phyloP scores from a whole-genome alignment of 192 early-diverging fungal species.

The Entomortierella beljakovae region DNA sequence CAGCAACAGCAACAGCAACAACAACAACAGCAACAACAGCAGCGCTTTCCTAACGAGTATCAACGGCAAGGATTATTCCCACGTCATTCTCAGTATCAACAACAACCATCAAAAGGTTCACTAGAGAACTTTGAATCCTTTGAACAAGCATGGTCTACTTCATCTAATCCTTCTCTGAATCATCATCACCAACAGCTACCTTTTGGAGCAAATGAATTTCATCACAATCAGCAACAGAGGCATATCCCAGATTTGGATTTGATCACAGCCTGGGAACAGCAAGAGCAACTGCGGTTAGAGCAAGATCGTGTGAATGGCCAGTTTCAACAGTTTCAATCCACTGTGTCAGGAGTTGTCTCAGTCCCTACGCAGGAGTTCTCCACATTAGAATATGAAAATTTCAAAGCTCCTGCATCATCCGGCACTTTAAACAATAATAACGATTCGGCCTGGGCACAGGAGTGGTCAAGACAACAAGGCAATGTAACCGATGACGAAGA shows the following conservation, averaged over 20 bases:
- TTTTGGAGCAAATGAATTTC: background rate
- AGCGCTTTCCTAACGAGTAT: no score
- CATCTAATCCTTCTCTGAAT: background rate
- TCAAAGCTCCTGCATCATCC: background rate
- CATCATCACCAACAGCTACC: conserved; percentile 1
- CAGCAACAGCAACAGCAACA: no score
- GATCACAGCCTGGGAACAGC: conserved; percentile 40
- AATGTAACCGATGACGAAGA: conserved; percentile 9
- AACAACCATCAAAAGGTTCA: background rate
- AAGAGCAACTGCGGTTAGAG: conserved; percentile 1
- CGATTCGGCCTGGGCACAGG: conserved; percentile 13
- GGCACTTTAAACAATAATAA: background rate
- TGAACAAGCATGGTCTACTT: conserved; percentile 30
- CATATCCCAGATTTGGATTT: conserved; percentile 35
- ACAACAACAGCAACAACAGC: no score
- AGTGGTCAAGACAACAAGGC: conserved; percentile 13
- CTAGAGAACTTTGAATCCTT: conserved; percentile 11
- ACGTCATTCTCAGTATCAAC: background rate
- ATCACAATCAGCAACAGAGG: background rate
- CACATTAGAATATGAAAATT: conserved; percentile 22
- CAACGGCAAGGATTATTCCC: conserved; percentile 9
- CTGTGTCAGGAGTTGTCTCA: background rate
- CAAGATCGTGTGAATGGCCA: background rate
- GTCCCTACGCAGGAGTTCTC: background rate
- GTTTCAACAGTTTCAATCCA: conserved; percentile 1